Evolutionary conservation across 2,329 filamentous ascomycete genomes (phyloP).

Genomic region (Cyanodermella asteris): DNA sequence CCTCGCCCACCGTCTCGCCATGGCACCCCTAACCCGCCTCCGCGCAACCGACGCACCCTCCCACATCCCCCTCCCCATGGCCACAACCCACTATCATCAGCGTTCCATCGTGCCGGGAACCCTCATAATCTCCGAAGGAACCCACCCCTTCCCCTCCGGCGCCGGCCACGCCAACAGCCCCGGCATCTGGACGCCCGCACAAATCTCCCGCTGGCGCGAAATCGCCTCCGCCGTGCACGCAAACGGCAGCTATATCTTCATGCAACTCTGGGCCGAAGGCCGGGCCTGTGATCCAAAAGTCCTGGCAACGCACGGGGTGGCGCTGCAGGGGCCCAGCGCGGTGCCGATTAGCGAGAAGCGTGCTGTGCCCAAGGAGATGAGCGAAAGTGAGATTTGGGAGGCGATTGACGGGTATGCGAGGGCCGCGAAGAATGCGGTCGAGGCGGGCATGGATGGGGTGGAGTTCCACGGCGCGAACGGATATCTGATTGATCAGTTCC

Average conservation of each 20-base stretch:
- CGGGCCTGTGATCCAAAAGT: slow-evolving; percentile 26
- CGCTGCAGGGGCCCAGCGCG: slow-evolving; percentile 25
- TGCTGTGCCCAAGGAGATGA: slow-evolving; percentile 18
- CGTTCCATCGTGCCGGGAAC: slow-evolving; percentile 15
- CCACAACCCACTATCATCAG: slow-evolving; percentile 19
- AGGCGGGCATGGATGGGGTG: slow-evolving; percentile 32
- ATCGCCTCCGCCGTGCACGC: slow-evolving; percentile 41
- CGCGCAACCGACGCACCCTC: slow-evolving; percentile 17
- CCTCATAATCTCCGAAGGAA: slow-evolving; percentile 7
- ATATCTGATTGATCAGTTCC: slow-evolving; percentile 31
- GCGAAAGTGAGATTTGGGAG: slow-evolving; percentile 20
- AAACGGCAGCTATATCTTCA: slow-evolving; percentile 37
- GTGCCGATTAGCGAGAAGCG: slow-evolving; percentile 21
- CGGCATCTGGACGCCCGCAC: slow-evolving; percentile 33
- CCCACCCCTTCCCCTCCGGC: slow-evolving; percentile 6
- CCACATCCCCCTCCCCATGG: slow-evolving; percentile 17
- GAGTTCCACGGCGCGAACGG: slow-evolving; percentile 29
- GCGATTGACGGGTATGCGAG: slow-evolving; percentile 21
- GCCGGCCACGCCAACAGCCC: slow-evolving; percentile 23
- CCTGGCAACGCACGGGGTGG: slow-evolving; percentile 16
- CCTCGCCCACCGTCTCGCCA: slow-evolving; percentile 29
- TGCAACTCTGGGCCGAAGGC: slow-evolving; percentile 41
- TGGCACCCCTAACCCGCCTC: slow-evolving; percentile 32
- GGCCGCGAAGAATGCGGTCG: slow-evolving; percentile 29
- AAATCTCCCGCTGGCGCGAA: slow-evolving; percentile 37